Percentiles rank a stretch among this genome's conserved stretches.
Evolutionary conservation across 768 basidiomycete genomes (phyloP).

Genomic region (Mrakia gelida): DNA sequence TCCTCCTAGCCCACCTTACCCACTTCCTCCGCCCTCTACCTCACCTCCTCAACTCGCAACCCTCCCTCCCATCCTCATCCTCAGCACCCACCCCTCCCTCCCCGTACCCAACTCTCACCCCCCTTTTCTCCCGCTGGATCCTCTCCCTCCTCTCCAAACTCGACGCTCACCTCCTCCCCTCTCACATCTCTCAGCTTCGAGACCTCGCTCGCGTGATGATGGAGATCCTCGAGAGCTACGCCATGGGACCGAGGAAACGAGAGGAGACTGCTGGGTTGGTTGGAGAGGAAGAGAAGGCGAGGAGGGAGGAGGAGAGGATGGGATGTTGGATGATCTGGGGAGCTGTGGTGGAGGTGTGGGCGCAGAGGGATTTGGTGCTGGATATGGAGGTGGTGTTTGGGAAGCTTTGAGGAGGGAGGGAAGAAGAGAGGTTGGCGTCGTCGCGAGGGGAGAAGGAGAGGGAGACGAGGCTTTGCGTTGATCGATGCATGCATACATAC

Average conservation of each 20-base stretch:
- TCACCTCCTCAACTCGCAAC: not conserved
- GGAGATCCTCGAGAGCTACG: not conserved
- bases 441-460: too few species aligned
- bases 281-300: not conserved
- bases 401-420: not conserved
- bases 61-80: not conserved
- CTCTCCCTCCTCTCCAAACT: conserved; percentile 13
- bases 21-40: not conserved
- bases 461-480: too few species aligned
- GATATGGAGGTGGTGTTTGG: conserved; percentile 19
- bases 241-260: not conserved
- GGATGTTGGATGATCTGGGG: conserved; percentile 16
- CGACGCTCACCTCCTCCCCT: not conserved
- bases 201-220: not conserved
- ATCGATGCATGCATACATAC: too few species aligned
- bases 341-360: conserved; percentile 4
- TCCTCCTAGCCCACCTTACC: conserved; percentile 7
- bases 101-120: not conserved
- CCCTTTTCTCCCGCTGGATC: not conserved
- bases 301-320: conserved; percentile 1
- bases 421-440: not conserved
- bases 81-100: not conserved
- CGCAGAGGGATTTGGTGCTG: not conserved
- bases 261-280: not conserved
- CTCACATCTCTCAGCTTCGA: not conserved